Evolutionary conservation across 2,329 filamentous ascomycete species (phyloP).

Genomic region (Cryphonectria nitschkei): DNA sequence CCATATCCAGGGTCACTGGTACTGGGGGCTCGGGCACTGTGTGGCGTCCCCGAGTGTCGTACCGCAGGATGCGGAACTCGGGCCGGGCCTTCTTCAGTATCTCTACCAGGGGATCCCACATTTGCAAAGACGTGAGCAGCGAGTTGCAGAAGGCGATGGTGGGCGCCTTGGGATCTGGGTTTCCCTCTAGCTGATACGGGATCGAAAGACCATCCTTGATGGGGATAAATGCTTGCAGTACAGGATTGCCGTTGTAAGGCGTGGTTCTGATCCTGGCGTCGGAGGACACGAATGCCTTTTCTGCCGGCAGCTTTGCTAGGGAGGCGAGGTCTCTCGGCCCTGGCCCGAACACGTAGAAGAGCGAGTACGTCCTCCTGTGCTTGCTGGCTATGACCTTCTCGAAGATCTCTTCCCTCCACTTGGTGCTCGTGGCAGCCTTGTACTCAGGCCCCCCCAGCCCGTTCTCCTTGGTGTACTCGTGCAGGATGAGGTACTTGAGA

Average conservation of each 20-base stretch:
- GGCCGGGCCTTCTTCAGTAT: slow-evolving; percentile 63
- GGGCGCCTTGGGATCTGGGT: slow-evolving; percentile 66
- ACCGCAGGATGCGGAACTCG: slow-evolving; percentile 74
- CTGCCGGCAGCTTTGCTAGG: slow-evolving; percentile 53
- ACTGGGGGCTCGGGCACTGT: slow-evolving; percentile 49
- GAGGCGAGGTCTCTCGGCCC: slow-evolving; percentile 69
- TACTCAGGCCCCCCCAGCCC: slow-evolving; percentile 68
- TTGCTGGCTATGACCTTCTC: slow-evolving; percentile 60
- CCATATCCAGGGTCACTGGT: slow-evolving; percentile 63
- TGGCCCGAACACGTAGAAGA: slow-evolving; percentile 81
- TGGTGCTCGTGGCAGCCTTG: slow-evolving; percentile 64
- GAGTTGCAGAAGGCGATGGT: slow-evolving; percentile 79
- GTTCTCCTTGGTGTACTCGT: slow-evolving; percentile 72
- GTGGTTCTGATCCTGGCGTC: slow-evolving; percentile 61
- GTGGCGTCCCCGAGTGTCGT: slow-evolving; percentile 73
- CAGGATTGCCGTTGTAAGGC: slow-evolving; percentile 49
- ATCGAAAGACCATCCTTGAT: slow-evolving; percentile 70
- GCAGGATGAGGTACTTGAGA: slow-evolving; percentile 66
- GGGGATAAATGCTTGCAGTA: slow-evolving; percentile 69
- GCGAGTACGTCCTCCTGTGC: slow-evolving; percentile 64
- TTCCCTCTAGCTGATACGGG: slow-evolving; percentile 77
- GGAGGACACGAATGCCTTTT: slow-evolving; percentile 54
- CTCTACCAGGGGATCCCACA: slow-evolving; percentile 78
- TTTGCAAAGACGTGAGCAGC: slow-evolving; percentile 74
- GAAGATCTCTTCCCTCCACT: slow-evolving; percentile 63